Evolutionary conservation across 2,329 filamentous ascomycete species (phyloP).

Genomic region (Botrytis medusae): DNA sequence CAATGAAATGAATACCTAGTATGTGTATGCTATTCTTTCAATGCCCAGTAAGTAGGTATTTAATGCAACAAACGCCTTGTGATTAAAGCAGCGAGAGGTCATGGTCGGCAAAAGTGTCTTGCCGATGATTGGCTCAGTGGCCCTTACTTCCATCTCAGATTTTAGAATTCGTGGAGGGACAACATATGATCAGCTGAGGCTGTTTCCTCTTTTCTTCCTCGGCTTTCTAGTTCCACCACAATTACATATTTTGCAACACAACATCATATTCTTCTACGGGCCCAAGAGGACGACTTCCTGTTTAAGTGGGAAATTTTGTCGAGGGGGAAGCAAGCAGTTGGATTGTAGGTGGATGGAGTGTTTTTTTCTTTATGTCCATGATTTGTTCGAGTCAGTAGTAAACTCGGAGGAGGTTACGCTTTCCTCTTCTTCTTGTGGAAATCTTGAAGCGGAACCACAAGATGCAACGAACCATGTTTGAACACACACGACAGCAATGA

Average conservation of each 20-base stretch:
- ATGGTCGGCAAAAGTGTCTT: not conserved
- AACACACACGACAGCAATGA: not conserved
- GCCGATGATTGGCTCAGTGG: not conserved
- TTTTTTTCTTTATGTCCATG: accelerated
- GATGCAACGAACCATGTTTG: not conserved
- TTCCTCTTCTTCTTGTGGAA: not conserved
- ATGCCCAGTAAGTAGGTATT: not conserved
- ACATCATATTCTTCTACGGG: not conserved
- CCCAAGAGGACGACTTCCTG: not conserved
- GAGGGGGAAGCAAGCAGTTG: not conserved
- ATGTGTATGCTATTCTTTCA: not conserved
- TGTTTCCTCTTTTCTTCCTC: not conserved
- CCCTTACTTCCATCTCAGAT: not conserved
- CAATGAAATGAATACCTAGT: not conserved
- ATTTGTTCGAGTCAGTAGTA: not conserved
- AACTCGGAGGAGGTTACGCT: accelerated
- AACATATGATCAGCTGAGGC: not conserved
- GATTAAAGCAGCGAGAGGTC: not conserved
- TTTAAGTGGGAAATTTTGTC: not conserved
- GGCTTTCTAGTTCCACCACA: not conserved
- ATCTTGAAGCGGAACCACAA: not conserved
- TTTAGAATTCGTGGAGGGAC: not conserved
- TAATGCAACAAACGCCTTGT: not conserved
- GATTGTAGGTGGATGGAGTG: not conserved
- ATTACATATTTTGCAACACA: not conserved